Percentiles rank a stretch among this genome's conserved stretches.
Evolutionary conservation across 441 rosid species (phyloP).

Genomic region (Viola pubescens): DNA sequence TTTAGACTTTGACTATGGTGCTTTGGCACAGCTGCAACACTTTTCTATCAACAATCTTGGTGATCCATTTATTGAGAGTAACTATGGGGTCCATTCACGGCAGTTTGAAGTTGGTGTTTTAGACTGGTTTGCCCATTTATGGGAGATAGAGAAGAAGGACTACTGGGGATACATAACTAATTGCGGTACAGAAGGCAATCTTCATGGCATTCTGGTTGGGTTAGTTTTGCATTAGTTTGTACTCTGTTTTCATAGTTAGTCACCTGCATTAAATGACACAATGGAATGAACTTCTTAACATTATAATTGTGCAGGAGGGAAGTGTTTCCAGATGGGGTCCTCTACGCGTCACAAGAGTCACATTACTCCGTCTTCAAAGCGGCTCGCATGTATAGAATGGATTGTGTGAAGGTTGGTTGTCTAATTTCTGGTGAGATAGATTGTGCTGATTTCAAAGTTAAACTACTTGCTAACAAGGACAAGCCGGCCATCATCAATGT

Average conservation of each 20-base stretch:
- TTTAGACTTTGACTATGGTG: constrained; percentile 89
- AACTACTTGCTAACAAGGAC: constrained; percentile 64
- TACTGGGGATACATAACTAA: constrained; percentile 98
- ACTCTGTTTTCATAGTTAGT: neutral
- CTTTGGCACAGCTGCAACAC: constrained; percentile 76
- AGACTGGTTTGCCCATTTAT: constrained; percentile 97
- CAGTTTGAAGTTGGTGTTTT: constrained; percentile 92
- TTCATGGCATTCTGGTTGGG: constrained; percentile 90
- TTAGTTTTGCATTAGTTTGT: constrained; percentile 14
- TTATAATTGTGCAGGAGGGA: constrained; percentile 50
- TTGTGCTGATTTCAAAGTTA: constrained; percentile 52
- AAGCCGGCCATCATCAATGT: constrained; percentile 84
- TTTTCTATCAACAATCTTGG: constrained; percentile 93
- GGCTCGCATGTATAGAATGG: constrained; percentile 91
- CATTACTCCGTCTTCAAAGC: constrained; percentile 96
- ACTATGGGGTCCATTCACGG: constrained; percentile 93
- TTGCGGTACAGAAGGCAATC: constrained; percentile 96
- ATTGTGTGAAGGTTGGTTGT: constrained; percentile 65
- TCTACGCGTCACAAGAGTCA: constrained; percentile 74
- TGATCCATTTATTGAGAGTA: constrained; percentile 91
- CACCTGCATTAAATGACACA: neutral
- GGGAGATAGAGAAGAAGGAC: constrained; percentile 82
- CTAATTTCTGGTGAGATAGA: constrained; percentile 80
- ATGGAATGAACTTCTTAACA: neutral
- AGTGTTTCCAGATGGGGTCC: constrained; percentile 73